phyloP scores from a whole-genome alignment of 139 green algal genomes.

The Chlorella sp. region DNA sequence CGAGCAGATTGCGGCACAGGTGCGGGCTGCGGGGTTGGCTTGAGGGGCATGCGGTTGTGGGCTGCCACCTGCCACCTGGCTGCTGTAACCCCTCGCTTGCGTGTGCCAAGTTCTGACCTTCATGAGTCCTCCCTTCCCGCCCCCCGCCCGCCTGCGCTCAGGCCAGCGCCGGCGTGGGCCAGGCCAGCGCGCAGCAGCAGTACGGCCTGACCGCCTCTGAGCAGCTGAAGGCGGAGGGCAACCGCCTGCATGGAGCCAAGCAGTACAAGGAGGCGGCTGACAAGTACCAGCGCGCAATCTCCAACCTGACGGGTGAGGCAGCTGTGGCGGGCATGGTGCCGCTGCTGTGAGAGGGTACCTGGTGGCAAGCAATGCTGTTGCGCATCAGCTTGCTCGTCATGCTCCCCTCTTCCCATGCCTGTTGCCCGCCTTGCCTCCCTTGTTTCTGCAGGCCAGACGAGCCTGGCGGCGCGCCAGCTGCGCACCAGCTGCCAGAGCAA shows the following conservation, averaged over 20 bases:
- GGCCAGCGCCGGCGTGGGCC: too few relatives aligned
- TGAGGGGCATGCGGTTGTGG: too few relatives aligned
- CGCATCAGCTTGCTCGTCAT: too few relatives aligned
- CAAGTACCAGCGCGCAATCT: conserved; percentile 49
- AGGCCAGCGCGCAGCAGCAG: conserved; percentile 23
- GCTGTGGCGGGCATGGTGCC: not conserved
- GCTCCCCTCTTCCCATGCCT: not conserved
- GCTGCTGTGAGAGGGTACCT: too few relatives aligned
- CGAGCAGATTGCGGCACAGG: conserved; percentile 23
- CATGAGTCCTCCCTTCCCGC: too few relatives aligned
- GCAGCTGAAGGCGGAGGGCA: conserved; percentile 52
- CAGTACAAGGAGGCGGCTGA: conserved; percentile 40
- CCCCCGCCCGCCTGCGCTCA: too few relatives aligned
- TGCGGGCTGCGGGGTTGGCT: too few relatives aligned
- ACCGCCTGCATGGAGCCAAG: conserved; percentile 37
- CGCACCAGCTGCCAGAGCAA: conserved; percentile 50
- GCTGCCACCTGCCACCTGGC: too few relatives aligned
- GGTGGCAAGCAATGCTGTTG: too few relatives aligned
- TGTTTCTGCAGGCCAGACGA: not conserved
- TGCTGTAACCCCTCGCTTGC: too few relatives aligned
- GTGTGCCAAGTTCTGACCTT: too few relatives aligned
- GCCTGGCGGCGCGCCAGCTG: conserved; percentile 8
- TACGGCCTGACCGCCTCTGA: not conserved
- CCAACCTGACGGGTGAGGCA: conserved; percentile 32
- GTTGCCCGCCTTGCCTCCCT: not conserved